Conservation (phyloP, 179 eudicot species). For the Camellia oleifera region DNA sequence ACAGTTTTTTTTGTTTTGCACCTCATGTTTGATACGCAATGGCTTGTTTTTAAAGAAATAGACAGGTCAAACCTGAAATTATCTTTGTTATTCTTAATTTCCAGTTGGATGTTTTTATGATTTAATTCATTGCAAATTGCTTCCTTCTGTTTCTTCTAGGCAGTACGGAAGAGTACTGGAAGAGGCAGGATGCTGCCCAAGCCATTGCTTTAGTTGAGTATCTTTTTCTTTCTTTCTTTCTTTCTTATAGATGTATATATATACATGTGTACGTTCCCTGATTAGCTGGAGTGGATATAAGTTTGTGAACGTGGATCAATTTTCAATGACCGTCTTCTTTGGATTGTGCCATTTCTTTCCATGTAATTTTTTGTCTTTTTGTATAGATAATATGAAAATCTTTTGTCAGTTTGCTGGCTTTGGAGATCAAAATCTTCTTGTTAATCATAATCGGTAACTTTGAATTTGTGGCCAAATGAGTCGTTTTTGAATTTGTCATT, state of each 20-base stretch:
- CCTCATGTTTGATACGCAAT: not conserved
- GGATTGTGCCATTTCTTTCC: not conserved
- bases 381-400: not conserved
- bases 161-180: conserved; percentile 71
- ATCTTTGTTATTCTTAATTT: not conserved
- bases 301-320: not conserved
- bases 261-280: not conserved
- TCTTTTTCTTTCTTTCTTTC: not conserved
- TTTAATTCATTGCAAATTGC: not conserved
- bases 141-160: conserved; percentile 34
- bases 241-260: not conserved
- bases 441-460: not conserved
- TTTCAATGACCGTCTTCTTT: not conserved
- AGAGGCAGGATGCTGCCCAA: conserved; percentile 83
- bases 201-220: conserved; percentile 74
- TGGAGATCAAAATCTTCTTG: not conserved
- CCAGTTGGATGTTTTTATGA: not conserved
- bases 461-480: not conserved
- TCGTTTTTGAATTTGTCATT: not conserved
- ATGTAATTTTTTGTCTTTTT: not conserved
- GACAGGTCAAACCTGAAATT: not conserved
- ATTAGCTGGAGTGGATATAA: not conserved
- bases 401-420: not conserved
- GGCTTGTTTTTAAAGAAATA: not conserved
- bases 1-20: not conserved